Conservation (phyloP, 371 early-diverging fungal species). For the Lichtheimia corymbifera region DNA sequence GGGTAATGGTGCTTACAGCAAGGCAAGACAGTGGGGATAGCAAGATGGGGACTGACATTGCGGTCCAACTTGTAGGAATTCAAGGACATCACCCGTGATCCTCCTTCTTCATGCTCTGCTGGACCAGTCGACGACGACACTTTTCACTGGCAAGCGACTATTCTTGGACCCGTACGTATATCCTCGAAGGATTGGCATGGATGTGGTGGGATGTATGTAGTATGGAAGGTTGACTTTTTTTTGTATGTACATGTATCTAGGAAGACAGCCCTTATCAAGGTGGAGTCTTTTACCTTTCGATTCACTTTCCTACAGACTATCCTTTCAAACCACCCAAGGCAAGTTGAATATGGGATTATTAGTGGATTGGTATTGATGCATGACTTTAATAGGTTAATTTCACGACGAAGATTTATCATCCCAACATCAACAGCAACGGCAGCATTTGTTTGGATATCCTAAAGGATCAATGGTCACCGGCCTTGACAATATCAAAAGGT, state of each 20-base stretch:
- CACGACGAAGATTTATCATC: constrained; percentile 97
- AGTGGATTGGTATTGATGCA: not conserved
- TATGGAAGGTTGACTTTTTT: not conserved
- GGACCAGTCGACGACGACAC: constrained; percentile 90
- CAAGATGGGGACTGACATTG: no score
- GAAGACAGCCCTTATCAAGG: constrained; percentile 75
- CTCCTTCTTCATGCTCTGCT: constrained; percentile 92
- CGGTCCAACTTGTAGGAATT: constrained; percentile 70
- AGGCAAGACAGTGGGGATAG: no score
- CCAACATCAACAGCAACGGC: constrained; percentile 99
- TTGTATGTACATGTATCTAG: constrained; percentile 12
- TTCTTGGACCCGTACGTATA: constrained; percentile 90
- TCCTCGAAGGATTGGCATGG: not conserved
- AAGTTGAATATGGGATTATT: constrained; percentile 1
- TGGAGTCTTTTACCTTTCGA: constrained; percentile 97
- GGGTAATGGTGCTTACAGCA: no score
- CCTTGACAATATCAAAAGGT: constrained; percentile 96
- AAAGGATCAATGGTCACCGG: constrained; percentile 99
- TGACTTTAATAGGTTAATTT: constrained; percentile 76
- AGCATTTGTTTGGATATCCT: constrained; percentile 98
- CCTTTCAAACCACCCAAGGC: constrained; percentile 99
- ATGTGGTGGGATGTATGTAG: not conserved
- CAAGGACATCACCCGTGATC: constrained; percentile 93
- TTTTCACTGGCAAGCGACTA: constrained; percentile 95
- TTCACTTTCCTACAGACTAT: constrained; percentile 98